phyloP scores from a whole-genome alignment of 169 alveolate species.

The Eimeria tenella region DNA sequence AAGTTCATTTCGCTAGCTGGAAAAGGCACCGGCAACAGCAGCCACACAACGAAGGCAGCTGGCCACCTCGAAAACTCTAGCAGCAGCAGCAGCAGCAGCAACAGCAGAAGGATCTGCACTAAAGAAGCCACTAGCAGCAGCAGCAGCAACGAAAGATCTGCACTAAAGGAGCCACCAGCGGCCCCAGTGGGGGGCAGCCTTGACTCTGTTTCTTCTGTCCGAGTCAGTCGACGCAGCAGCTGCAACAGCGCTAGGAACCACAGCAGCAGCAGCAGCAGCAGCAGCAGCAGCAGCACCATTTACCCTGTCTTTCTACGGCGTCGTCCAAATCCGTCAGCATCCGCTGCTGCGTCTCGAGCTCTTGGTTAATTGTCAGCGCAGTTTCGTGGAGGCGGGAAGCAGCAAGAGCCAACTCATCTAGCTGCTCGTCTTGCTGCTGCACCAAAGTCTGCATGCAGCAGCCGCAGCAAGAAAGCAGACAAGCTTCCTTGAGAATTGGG shows the following conservation, averaged over 20 bases:
- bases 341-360: slow-evolving; percentile 83
- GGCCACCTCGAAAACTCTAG: background rate
- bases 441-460: slow-evolving; percentile 68
- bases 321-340: slow-evolving; percentile 68
- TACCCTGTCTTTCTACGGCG: slow-evolving; percentile 41
- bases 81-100: slow-evolving; percentile 3
- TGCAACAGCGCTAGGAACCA: background rate
- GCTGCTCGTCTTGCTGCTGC: slow-evolving; percentile 83
- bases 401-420: slow-evolving; percentile 83
- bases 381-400: slow-evolving; percentile 84
- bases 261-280: slow-evolving; percentile 6
- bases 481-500: background rate
- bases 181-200: too few relatives aligned
- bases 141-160: background rate
- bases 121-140: background rate
- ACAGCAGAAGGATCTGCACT: background rate
- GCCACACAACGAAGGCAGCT: too few relatives aligned
- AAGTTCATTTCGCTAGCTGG: slow-evolving; percentile 84
- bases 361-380: slow-evolving; percentile 84
- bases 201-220: background rate
- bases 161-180: background rate
- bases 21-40: background rate
- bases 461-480: background rate
- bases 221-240: background rate
- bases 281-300: background rate